Evolutionary conservation across 1,139 yeast genomes (phyloP).

Genomic region (Maudiozyma humilis): DNA sequence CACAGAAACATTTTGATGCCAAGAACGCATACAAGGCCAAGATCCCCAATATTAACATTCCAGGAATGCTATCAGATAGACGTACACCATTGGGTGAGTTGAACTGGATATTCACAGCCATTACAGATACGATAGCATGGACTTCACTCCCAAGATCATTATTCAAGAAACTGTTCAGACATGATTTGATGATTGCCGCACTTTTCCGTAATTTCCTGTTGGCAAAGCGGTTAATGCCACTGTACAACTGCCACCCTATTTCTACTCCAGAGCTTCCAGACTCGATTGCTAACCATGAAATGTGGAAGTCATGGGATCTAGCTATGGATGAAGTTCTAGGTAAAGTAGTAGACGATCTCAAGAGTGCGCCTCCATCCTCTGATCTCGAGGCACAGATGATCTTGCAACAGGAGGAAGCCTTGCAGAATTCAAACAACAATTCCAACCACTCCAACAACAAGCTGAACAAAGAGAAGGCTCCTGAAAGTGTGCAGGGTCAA

Average conservation of each 20-base stretch:
- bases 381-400: slow-evolving; percentile 22
- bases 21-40: slow-evolving; percentile 32
- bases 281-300: slow-evolving; percentile 66
- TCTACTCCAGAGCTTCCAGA: slow-evolving; percentile 93
- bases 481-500: slow-evolving; percentile 22
- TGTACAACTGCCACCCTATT: slow-evolving; percentile 86
- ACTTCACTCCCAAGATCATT: slow-evolving; percentile 80
- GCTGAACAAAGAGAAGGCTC: slow-evolving; percentile 13
- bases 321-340: slow-evolving; percentile 91
- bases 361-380: slow-evolving; percentile 27
- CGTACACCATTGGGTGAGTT: slow-evolving; percentile 93
- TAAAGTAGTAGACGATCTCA: slow-evolving; percentile 43
- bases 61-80: slow-evolving; percentile 86
- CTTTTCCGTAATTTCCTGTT: slow-evolving; percentile 82
- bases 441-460: slow-evolving; percentile 13
- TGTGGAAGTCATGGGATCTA: slow-evolving; percentile 99
- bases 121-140: slow-evolving; percentile 98
- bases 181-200: slow-evolving; percentile 95
- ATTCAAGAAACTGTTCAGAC: slow-evolving; percentile 84
- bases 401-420: slow-evolving; percentile 23
- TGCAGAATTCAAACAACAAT: slow-evolving; percentile 17
- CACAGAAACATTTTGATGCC: slow-evolving; percentile 9
- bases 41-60: slow-evolving; percentile 53
- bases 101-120: slow-evolving; percentile 96
- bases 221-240: slow-evolving; percentile 92